These are phyloP conservation scores for Clonostachys chloroleuca DNA, from an alignment of 2,329 filamentous ascomycete genomes.

Conservation along the genomic window DNA sequence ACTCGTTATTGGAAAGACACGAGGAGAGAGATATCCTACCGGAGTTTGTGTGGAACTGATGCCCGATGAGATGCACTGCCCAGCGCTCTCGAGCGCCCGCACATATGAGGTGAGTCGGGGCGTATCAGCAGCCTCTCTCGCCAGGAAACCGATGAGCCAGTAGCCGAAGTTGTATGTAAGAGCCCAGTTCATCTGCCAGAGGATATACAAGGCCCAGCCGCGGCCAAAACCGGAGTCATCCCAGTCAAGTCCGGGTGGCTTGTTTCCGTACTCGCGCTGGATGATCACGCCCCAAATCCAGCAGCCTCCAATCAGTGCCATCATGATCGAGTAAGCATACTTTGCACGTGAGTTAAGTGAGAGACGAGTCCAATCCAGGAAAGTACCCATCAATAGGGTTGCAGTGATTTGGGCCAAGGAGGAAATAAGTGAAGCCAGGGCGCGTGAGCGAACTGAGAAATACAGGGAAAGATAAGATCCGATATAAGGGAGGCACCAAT, in stretches of 20 bases:
- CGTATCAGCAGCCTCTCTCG: not conserved
- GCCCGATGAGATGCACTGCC: not conserved
- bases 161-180: not conserved
- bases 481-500: not conserved
- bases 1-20: too few relatives aligned
- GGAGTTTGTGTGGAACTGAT: not conserved
- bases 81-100: not conserved
- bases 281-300: slow-evolving; percentile 15
- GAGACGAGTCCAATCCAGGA: slow-evolving; percentile 10
- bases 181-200: slow-evolving; percentile 8
- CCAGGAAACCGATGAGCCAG: not conserved
- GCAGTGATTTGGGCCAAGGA: slow-evolving; percentile 10
- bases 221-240: slow-evolving; percentile 9
- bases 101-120: not conserved
- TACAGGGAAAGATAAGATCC: slow-evolving; percentile 36
- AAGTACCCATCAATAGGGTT: slow-evolving; percentile 11
- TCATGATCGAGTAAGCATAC: slow-evolving; percentile 1
- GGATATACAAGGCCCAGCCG: slow-evolving; percentile 12
- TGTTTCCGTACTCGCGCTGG: slow-evolving; percentile 6
- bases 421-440: slow-evolving; percentile 66
- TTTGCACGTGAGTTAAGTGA: slow-evolving; percentile 5
- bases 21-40: not conserved
- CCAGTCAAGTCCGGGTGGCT: slow-evolving; percentile 9
- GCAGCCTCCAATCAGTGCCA: slow-evolving; percentile 1
- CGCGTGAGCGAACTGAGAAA: slow-evolving; percentile 66